Base-by-base conservation (phyloP, 192 early-diverging fungal genomes). In the Podila epicladia region DNA sequence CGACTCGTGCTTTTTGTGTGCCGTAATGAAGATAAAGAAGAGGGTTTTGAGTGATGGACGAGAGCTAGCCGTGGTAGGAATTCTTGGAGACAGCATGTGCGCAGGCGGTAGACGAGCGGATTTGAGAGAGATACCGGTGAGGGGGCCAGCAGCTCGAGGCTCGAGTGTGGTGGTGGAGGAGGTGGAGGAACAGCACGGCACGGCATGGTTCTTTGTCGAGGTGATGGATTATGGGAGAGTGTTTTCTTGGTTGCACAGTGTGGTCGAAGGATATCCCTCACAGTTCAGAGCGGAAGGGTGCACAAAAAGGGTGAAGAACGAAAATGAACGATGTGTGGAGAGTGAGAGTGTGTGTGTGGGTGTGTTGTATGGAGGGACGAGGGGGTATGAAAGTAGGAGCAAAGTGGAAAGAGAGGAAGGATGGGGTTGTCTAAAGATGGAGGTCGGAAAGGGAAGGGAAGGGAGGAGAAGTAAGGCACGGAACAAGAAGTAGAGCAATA, bases 41-140 rank as follows among this genome's bases (percentile, higher is more conserved):
- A 62, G 7, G 22, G 57, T 41, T 67, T 67, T 35, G 35, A 22
- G 11, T n/a, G 53, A 22, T 79, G 75, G 19, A 24, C 37, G 38
- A 79, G 65, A 6, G 70, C 62, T 6, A 79, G 41, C 35, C 70
- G 60, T 12, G 75, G 75, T 0, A 79, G 60, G 32, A 79, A 79
- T 41, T 79, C 75, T 72, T 72, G 75, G 17, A 79, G 70, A 51
- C 75, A 79, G 22, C 75, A 79, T 1, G 75, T 79, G 17, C 70
- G 69, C 4, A 79, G 41, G 15, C 75, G 67, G 38, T 79, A 79
- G 51, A 79, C 75, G n/a, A 79, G 49, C 28, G 75, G 75, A 55
- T 64, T 79, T n/a, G 75, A 79, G 33, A 72, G 58, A 15, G 75
- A n/a, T 9, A 65, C 50, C 28, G 65, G 75, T 9, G 68, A 58